Base-by-base conservation (phyloP, 805 yeast genomes). In the Sugiyamaella qingdaonensis region DNA sequence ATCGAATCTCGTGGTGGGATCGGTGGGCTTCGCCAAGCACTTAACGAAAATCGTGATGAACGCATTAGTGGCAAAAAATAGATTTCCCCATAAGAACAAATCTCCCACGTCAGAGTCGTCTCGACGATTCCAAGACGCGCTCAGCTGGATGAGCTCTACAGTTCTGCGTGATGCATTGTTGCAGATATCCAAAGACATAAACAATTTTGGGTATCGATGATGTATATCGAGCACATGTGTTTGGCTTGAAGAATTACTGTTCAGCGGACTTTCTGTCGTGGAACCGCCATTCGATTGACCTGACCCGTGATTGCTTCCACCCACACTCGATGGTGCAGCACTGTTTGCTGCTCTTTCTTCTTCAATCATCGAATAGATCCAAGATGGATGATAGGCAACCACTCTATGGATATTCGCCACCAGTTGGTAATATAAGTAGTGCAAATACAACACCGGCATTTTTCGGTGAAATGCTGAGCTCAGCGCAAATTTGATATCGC, bases 361-460 rank as follows among this genome's bases (percentile, higher is more conserved):
- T 2, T 43, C 53, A 18, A 55, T 48, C 44, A 53, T 36, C 10
- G 47, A 9, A 21, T 52, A 50, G 36, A 57, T 46, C 64, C 64
- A 61, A 0, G 58, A 44, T 2, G 64, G 64, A 18, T 58, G 62
- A 46, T 60, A 61, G 4, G 63, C 62, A 7, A 58, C 53, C 16
- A 52, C 36, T 13, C 63, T 49, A 48, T 62, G 61, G 19, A 62
- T 48, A 10, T 48, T 49, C 4, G 58, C 35, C n/a, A 59, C 43
- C n/a, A 58, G 19, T 34, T 57, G 61, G 44, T 58, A 59, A 41
- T 56, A 62, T 31, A 49, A 47, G 24, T 49, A 59, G 21, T 58
- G 61, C 46, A 58, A 34, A 42, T 60, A 54, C 21, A 52, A 45
- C 14, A 54, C 49, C 34, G 48, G 37, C 37, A 49, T 31, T 36